Evolutionary conservation across 352 stramenopile genomes (phyloP).

Genomic region (Phytophthora hybrid): DNA sequence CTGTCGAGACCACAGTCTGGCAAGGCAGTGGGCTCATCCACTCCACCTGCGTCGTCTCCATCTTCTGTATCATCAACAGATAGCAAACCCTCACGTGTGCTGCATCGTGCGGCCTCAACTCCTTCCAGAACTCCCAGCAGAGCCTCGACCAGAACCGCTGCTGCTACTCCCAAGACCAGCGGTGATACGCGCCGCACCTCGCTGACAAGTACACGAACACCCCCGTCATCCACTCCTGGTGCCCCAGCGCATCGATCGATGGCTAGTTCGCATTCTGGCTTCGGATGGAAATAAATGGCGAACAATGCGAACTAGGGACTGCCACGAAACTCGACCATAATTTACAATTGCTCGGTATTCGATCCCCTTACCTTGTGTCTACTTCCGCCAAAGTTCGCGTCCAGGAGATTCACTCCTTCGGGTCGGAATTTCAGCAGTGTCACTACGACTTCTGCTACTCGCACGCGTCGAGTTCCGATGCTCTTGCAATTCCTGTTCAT

Average conservation of each 20-base stretch:
- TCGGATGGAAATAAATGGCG: slow-evolving; percentile 41
- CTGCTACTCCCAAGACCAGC: slow-evolving; percentile 8
- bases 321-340: slow-evolving; percentile 10
- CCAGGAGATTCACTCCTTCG: slow-evolving; percentile 12
- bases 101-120: slow-evolving; percentile 36
- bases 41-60: slow-evolving; percentile 30
- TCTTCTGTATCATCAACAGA: slow-evolving; percentile 30
- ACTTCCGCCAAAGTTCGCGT: slow-evolving; percentile 33
- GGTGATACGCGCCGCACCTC: slow-evolving; percentile 27
- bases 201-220: slow-evolving; percentile 31
- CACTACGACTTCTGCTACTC: slow-evolving; percentile 8
- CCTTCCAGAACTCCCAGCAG: slow-evolving; percentile 9
- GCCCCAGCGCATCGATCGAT: slow-evolving; percentile 27
- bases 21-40: slow-evolving; percentile 24
- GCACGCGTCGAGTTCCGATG: slow-evolving; percentile 26
- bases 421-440: not conserved
- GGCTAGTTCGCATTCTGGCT: slow-evolving; percentile 31
- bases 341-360: slow-evolving; percentile 16
- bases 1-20: slow-evolving; percentile 35
- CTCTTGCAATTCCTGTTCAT: slow-evolving; percentile 52
- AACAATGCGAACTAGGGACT: not conserved
- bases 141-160: slow-evolving; percentile 24
- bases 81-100: slow-evolving; percentile 29
- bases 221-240: slow-evolving; percentile 27
- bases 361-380: not conserved